Percentiles rank a stretch among this genome's conserved stretches.
These are phyloP conservation scores for Fusarium protoensiforme DNA, from an alignment of 2,329 filamentous ascomycete genomes.

Conservation along the genomic window DNA sequence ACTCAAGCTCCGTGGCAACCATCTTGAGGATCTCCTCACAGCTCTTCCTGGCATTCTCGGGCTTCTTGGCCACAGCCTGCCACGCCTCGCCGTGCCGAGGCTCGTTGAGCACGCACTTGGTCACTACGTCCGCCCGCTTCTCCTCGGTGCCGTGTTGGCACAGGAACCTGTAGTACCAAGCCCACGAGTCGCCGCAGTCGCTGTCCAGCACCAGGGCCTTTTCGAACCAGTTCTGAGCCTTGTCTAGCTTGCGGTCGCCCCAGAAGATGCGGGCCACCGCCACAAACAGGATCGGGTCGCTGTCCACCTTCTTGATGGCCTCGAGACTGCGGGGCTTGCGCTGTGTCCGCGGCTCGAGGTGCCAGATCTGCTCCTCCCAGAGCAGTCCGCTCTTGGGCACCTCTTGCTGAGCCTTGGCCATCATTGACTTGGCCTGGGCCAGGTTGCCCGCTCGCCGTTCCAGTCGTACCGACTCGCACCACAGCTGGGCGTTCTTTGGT, in stretches of 20 bases:
- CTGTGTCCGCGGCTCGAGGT: constrained; percentile 90
- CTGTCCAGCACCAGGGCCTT: constrained; percentile 90
- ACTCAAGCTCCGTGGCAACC: constrained; percentile 67
- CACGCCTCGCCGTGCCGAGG: constrained; percentile 93
- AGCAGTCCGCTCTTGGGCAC: constrained; percentile 88
- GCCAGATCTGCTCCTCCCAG: constrained; percentile 96
- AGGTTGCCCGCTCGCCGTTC: constrained; percentile 89
- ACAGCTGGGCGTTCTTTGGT: constrained; percentile 85
- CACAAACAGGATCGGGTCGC: constrained; percentile 88
- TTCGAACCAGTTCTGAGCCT: constrained; percentile 97
- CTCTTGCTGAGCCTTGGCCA: constrained; percentile 93
- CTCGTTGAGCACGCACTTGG: constrained; percentile 84
- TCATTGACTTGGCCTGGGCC: constrained; percentile 86
- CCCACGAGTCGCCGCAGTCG: constrained; percentile 93
- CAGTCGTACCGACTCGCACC: constrained; percentile 93
- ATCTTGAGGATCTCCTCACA: constrained; percentile 86
- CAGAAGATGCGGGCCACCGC: constrained; percentile 96
- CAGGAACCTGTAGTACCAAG: constrained; percentile 97
- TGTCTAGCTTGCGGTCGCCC: constrained; percentile 90
- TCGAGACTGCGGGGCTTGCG: constrained; percentile 91
- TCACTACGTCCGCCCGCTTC: constrained; percentile 86
- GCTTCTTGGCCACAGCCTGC: constrained; percentile 88
- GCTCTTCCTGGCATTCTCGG: constrained; percentile 78
- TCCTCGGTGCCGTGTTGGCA: constrained; percentile 93
- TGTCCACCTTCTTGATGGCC: constrained; percentile 97